These are phyloP conservation scores for Pseudonitzschia pungens DNA, from an alignment of 108 stramenopile genomes.

Conservation along the genomic window DNA sequence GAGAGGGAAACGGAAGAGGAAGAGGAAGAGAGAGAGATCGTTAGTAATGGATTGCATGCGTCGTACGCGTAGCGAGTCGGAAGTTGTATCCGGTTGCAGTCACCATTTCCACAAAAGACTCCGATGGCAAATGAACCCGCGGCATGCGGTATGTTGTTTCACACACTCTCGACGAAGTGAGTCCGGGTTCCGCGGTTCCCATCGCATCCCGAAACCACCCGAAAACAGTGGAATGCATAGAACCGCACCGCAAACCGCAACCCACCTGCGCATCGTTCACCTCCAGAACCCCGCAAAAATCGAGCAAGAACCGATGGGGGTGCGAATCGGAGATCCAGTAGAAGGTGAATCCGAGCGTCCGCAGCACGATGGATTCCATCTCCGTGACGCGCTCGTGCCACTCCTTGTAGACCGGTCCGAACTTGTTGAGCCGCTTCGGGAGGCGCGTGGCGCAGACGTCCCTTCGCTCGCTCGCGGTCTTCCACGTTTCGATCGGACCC, in stretches of 20 bases:
- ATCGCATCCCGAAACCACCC: too few relatives aligned
- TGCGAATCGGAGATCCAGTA: conserved; percentile 82
- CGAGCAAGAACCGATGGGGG: conserved; percentile 76
- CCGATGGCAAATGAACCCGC: too few relatives aligned
- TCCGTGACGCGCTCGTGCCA: conserved; percentile 51
- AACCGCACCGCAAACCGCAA: neutral
- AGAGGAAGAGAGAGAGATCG: neutral
- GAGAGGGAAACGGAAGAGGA: neutral
- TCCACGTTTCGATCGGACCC: neutral
- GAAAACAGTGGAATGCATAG: neutral
- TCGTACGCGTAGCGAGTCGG: too few relatives aligned
- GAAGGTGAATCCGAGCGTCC: conserved; percentile 75
- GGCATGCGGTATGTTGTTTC: too few relatives aligned
- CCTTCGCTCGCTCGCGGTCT: neutral
- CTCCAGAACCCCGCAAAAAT: conserved; percentile 46
- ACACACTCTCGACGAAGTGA: too few relatives aligned
- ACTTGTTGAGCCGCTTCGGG: conserved; percentile 1
- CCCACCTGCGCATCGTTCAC: neutral
- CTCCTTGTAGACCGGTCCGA: conserved; percentile 67
- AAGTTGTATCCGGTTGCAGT: too few relatives aligned
- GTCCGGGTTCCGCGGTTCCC: too few relatives aligned
- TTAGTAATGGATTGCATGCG: neutral
- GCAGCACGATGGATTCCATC: conserved; percentile 59
- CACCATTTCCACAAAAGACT: too few relatives aligned
- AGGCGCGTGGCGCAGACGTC: neutral